These are phyloP conservation scores for Phytopythium ostracodes DNA, from an alignment of 352 stramenopile species.

Conservation along the genomic window DNA sequence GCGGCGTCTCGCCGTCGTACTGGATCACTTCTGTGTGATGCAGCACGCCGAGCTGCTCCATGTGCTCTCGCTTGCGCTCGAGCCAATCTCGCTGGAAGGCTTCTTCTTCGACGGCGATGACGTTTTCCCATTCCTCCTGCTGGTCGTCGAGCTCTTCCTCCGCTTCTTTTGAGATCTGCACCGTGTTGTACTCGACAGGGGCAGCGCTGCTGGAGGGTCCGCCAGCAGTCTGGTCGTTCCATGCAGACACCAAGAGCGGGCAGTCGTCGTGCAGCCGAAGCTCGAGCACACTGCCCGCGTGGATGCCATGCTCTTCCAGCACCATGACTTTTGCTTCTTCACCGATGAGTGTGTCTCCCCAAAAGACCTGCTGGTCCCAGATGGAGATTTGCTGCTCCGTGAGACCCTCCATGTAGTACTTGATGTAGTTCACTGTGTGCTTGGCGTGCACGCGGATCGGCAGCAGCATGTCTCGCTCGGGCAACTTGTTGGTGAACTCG, in stretches of 20 bases:
- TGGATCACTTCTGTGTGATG: conserved; percentile 64
- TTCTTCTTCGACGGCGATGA: conserved; percentile 49
- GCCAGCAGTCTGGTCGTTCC: conserved; percentile 45
- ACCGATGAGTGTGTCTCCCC: conserved; percentile 71
- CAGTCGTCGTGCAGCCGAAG: conserved; percentile 76
- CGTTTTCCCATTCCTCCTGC: conserved; percentile 63
- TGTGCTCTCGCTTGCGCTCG: conserved; percentile 45
- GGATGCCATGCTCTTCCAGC: conserved; percentile 67
- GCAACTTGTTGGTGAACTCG: not conserved
- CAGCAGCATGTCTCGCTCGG: conserved; percentile 28
- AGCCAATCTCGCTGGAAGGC: conserved; percentile 47
- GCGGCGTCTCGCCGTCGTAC: conserved; percentile 40
- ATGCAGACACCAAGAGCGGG: conserved; percentile 59
- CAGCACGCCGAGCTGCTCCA: conserved; percentile 44
- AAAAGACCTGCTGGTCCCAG: conserved; percentile 79
- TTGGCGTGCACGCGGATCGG: conserved; percentile 58
- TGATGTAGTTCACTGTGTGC: conserved; percentile 79
- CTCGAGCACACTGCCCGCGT: conserved; percentile 59
- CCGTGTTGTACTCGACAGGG: conserved; percentile 62
- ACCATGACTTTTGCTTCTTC: conserved; percentile 73
- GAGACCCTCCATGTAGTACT: conserved; percentile 79
- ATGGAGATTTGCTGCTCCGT: conserved; percentile 76
- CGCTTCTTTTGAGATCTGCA: conserved; percentile 82
- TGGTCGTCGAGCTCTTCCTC: conserved; percentile 71
- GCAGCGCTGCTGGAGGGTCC: not conserved